phyloP scores from a whole-genome alignment of 2,329 filamentous ascomycete species.

The Dothistroma septosporum region DNA sequence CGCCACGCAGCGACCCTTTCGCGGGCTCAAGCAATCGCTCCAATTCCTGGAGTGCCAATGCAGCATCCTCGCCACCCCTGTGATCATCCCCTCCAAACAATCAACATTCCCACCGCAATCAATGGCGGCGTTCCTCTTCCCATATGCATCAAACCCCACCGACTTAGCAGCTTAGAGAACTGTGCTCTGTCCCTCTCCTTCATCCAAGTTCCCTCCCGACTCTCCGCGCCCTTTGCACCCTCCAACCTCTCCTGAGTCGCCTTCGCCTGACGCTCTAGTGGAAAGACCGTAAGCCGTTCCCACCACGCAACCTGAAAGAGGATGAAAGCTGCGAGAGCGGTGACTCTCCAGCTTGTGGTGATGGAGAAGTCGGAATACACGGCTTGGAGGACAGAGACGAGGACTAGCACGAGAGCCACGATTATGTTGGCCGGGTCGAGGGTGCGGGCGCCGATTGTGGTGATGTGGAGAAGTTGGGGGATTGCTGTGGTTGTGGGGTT shows the following conservation, averaged over 20 bases:
- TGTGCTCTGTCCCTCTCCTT: background rate
- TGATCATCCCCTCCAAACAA: background rate
- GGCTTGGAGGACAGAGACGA: background rate
- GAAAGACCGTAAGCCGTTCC: constrained; percentile 6
- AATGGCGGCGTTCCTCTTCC: background rate
- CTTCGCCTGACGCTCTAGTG: background rate
- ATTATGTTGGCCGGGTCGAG: constrained; percentile 1
- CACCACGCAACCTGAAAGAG: constrained; percentile 7
- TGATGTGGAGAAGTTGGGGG: background rate
- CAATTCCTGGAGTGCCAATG: no score
- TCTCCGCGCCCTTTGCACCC: background rate
- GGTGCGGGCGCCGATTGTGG: background rate
- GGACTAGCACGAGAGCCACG: background rate
- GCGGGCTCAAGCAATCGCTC: no score
- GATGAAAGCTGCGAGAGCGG: background rate
- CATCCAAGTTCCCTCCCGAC: background rate
- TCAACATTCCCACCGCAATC: background rate
- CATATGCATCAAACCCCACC: background rate
- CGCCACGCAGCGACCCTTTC: no score
- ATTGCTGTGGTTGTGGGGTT: background rate
- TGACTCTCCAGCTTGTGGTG: background rate
- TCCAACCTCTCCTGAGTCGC: background rate
- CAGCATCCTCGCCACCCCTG: no score
- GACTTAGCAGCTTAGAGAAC: background rate
- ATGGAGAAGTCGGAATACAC: background rate